phyloP scores from a whole-genome alignment of 2,329 filamentous ascomycete genomes.

The Calonectria fujianensis region DNA sequence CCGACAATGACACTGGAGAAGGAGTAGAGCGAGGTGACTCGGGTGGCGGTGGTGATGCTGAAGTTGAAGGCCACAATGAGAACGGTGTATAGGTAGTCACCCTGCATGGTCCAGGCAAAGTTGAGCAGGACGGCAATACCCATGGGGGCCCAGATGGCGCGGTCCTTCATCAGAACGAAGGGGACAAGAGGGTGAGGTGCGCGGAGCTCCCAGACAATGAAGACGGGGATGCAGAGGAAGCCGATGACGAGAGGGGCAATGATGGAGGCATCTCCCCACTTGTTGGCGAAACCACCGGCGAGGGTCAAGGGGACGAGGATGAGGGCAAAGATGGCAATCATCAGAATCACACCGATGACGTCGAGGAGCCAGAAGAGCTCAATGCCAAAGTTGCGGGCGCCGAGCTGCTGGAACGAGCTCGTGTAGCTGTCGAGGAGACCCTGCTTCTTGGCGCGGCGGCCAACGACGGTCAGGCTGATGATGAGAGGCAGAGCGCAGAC shows the following conservation, averaged over 20 bases:
- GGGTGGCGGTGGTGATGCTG: conserved; percentile 72
- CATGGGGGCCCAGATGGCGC: conserved; percentile 78
- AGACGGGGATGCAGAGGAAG: conserved; percentile 69
- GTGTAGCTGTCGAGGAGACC: conserved; percentile 65
- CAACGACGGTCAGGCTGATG: conserved; percentile 69
- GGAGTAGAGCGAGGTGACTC: conserved; percentile 76
- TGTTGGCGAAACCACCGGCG: conserved; percentile 64
- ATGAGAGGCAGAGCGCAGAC: conserved; percentile 75
- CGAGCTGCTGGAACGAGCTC: conserved; percentile 58
- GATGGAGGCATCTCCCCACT: conserved; percentile 63
- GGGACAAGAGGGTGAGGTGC: conserved; percentile 74
- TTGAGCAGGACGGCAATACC: conserved; percentile 75
- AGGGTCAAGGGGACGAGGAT: conserved; percentile 67
- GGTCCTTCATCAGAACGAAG: conserved; percentile 77
- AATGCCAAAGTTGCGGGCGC: conserved; percentile 57
- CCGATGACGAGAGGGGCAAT: conserved; percentile 68
- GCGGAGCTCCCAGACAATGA: conserved; percentile 69
- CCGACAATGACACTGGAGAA: conserved; percentile 75
- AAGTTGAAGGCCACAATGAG: conserved; percentile 78
- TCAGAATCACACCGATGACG: conserved; percentile 65
- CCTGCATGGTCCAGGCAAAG: conserved; percentile 78
- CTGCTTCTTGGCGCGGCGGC: conserved; percentile 70
- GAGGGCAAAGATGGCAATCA: conserved; percentile 68
- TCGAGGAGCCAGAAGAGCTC: conserved; percentile 69
- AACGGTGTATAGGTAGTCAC: conserved; percentile 78